Evolutionary conservation across 108 stramenopile genomes (phyloP).

Genomic region (Fistulifera pelliculosa): DNA sequence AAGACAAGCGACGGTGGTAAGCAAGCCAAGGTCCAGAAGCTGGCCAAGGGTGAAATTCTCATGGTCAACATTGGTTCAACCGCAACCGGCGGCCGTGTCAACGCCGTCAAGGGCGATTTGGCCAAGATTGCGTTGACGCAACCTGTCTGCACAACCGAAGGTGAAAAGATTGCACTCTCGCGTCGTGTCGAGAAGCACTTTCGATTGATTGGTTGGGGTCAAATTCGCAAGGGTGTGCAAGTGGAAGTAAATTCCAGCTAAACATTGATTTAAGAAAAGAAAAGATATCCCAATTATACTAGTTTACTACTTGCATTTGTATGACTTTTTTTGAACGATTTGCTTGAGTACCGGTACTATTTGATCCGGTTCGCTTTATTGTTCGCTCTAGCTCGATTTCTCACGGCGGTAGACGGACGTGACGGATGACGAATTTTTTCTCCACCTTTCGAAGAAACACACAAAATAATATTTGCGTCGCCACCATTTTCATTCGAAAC

Average conservation of each 20-base stretch:
- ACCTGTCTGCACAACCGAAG: conserved; percentile 98
- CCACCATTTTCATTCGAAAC: no score
- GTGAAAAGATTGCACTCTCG: conserved; percentile 98
- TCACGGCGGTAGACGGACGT: no score
- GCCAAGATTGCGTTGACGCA: conserved; percentile 97
- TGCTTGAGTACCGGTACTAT: no score
- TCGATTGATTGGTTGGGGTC: conserved; percentile 95
- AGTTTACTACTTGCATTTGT: no score
- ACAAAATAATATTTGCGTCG: no score
- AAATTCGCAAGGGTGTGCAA: conserved; percentile 81
- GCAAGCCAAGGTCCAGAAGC: conserved; percentile 97
- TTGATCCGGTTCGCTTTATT: no score
- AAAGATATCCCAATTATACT: no score
- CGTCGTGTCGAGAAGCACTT: conserved; percentile 99
- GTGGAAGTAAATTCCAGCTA: conserved; percentile 41
- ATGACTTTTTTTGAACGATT: no score
- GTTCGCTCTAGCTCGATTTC: no score
- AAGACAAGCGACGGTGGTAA: conserved; percentile 98
- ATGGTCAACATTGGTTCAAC: conserved; percentile 99
- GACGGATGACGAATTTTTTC: no score
- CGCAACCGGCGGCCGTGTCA: conserved; percentile 94
- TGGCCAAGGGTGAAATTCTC: conserved; percentile 93
- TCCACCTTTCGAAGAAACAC: no score
- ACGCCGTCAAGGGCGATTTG: conserved; percentile 90
- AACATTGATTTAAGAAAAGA: no score